Conservation (phyloP, 225 moss, liverwort and hornwort species). For the Anthoceros angustus region DNA sequence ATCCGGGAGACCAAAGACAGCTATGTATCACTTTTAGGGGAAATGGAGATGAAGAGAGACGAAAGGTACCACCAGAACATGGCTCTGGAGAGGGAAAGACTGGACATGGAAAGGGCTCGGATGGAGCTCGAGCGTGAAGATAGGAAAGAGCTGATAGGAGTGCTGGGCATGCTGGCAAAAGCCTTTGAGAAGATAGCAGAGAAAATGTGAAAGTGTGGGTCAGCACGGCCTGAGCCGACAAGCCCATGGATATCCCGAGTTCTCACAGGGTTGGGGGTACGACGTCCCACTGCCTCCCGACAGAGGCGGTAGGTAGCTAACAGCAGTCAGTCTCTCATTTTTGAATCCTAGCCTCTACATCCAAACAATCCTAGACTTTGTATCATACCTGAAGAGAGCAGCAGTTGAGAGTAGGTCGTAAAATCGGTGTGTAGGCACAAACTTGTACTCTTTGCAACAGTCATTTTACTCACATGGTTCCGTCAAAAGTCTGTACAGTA, state of each 20-base stretch:
- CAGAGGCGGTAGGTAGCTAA: neutral
- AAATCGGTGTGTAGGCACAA: neutral
- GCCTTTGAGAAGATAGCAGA: slow-evolving; percentile 14
- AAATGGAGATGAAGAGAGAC: slow-evolving; percentile 13
- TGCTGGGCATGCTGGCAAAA: slow-evolving; percentile 10
- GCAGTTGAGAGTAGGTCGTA: neutral
- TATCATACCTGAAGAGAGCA: slow-evolving; percentile 2
- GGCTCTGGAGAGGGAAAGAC: slow-evolving; percentile 1
- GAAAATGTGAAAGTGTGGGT: slow-evolving; percentile 6
- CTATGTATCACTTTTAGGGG: slow-evolving; percentile 7
- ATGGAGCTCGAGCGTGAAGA: slow-evolving; percentile 11
- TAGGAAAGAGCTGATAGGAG: slow-evolving; percentile 11
- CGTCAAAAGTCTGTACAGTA: neutral
- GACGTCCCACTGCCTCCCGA: neutral
- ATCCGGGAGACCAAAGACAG: slow-evolving; percentile 10
- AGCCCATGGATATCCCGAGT: neutral
- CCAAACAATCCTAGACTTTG: neutral
- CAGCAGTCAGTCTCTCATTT: neutral
- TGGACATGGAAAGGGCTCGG: slow-evolving; percentile 11
- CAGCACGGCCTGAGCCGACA: neutral
- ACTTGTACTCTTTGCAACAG: neutral
- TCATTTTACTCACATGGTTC: neutral
- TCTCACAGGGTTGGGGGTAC: neutral
- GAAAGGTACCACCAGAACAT: slow-evolving; percentile 8
- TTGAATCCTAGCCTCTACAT: neutral